Base-by-base conservation (phyloP, 2,329 filamentous ascomycete genomes). In the Penicillium sp. region DNA sequence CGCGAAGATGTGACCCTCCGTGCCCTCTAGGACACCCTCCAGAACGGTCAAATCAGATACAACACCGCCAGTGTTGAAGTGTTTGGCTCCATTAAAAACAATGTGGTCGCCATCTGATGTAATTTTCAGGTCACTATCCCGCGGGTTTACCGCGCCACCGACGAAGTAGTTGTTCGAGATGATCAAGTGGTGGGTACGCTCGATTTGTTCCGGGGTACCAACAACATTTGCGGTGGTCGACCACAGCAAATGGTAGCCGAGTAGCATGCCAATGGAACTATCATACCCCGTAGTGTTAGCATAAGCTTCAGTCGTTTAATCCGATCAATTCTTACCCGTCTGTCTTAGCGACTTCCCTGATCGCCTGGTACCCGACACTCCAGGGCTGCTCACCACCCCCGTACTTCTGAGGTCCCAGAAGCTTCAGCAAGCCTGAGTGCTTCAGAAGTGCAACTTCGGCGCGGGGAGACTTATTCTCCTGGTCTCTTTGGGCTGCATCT, bases 41-140 rank as follows among this genome's bases (percentile, higher is more conserved):
- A 89, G 78, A 0, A 89, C 84, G 0, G 85, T 88, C 21, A 89
- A 72, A 57, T 89, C 86, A 0, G 85, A 87, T 2, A 89, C 78
- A 0, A 87, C 85, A 26, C 86, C 86, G 0, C 86, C 86, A 0
- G 86, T 89, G 66, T 86, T 89, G 77, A 89, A 89, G 71, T 83
- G 78, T 70, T 89, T 89, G 70, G 78, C 80, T 1, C 86, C 85
- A 56, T 83, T 82, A 70, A 86, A 88, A 2, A 86, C 68, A 14
- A 88, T 69, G 2, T 80, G 73, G 4, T 85, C 81, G 1, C 82
- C 84, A 1, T 84, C 77, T 1, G 77, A 70, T 0, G 77, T 83
- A 58, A 87, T 85, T 29, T 78, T 81, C 9, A 87, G 71, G 62
- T 88, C 85, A 39, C 75, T 84, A 66, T 89, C 85, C 3, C 86